Evolutionary conservation across 331 rosid genomes (phyloP).

Genomic region (Rhamnella rubrinervis): DNA sequence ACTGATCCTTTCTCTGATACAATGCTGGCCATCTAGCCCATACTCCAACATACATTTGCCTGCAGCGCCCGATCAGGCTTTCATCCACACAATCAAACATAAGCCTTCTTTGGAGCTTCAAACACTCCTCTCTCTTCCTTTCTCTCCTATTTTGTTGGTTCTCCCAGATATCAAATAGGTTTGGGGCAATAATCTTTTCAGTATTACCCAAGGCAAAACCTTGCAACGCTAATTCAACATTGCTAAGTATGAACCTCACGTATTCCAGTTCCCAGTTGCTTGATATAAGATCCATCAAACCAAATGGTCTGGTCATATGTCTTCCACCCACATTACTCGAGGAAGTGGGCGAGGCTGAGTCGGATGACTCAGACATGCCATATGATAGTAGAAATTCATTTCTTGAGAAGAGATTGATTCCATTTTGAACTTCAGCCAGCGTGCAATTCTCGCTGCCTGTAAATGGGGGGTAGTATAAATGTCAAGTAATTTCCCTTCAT

Average conservation of each 20-base stretch:
- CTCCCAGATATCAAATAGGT: slow-evolving; percentile 56
- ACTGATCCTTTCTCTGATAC: slow-evolving; percentile 40
- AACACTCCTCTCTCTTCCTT: slow-evolving; percentile 39
- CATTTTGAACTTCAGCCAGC: slow-evolving; percentile 46
- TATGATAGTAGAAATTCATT: slow-evolving; percentile 32
- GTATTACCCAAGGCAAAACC: slow-evolving; percentile 49
- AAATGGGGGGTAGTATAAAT: slow-evolving; percentile 12
- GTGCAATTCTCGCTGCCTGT: slow-evolving; percentile 56
- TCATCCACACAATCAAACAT: slow-evolving; percentile 64
- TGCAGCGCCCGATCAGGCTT: slow-evolving; percentile 48
- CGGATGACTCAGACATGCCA: slow-evolving; percentile 30
- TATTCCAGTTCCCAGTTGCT: slow-evolving; percentile 60
- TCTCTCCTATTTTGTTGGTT: slow-evolving; percentile 30
- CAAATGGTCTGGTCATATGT: slow-evolving; percentile 19
- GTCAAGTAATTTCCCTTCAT: slow-evolving; percentile 9
- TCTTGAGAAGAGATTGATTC: slow-evolving; percentile 32
- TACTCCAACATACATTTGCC: slow-evolving; percentile 49
- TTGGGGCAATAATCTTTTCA: slow-evolving; percentile 41
- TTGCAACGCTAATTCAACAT: slow-evolving; percentile 50
- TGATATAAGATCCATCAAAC: slow-evolving; percentile 30
- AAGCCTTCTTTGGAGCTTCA: slow-evolving; percentile 61
- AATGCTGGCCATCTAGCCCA: slow-evolving; percentile 45
- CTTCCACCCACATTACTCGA: slow-evolving; percentile 27
- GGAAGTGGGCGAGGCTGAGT: slow-evolving; percentile 38
- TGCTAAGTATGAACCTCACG: slow-evolving; percentile 49